Base-by-base conservation (phyloP, 1,284 basidiomycete species). In the Ustanciosporium gigantosporum region DNA sequence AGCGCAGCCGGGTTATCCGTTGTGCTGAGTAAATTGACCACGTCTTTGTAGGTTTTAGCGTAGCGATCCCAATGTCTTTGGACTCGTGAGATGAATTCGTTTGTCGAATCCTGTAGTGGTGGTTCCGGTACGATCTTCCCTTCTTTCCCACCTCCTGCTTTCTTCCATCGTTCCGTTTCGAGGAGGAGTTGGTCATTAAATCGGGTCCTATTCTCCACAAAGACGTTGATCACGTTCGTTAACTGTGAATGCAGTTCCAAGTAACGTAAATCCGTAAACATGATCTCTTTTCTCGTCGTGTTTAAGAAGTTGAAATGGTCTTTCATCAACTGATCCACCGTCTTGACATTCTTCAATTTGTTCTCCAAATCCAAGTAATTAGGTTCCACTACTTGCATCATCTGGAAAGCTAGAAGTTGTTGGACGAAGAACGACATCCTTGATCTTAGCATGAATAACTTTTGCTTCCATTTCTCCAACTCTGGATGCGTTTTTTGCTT, bases 261-360 rank as follows among this genome's bases (percentile, higher is more conserved):
- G 22, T 68, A 74, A 13, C 68, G 49, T 29, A 67, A 42, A 42
- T 77, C 67, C 11, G 71, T 77, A 31, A 77, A 68, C 75, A 77
- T 76, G 52, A 72, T 67, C 55, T 73, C 69, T 36, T 72, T 75
- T 13, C 74, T 38, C 34, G 70, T 73, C 14, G 56, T 66, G 46
- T 77, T 77, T 23, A 77, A 46, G 35, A 76, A 77, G 25, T 68
- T 66, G 36, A 74, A 71, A 42, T 77, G 75, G 40, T 76, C 64
- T 43, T 68, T 70, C 74, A 77, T 72, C 21, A 77, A 62, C 46
- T 74, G 67, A 44, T 77, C 75, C 13, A 77, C 75, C 16, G 75
- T 76, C 37, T 59, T 66, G 16, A 71, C 74, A 9, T 45, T 55
- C 24, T 43, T 48, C 44, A 77, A 55, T 56, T 67, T 68, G 20